Evolutionary conservation across 2,329 filamentous ascomycete species (phyloP), one percentile per base, ranked within the genome.

Genomic region (Pyrenochaeta sp.): DNA sequence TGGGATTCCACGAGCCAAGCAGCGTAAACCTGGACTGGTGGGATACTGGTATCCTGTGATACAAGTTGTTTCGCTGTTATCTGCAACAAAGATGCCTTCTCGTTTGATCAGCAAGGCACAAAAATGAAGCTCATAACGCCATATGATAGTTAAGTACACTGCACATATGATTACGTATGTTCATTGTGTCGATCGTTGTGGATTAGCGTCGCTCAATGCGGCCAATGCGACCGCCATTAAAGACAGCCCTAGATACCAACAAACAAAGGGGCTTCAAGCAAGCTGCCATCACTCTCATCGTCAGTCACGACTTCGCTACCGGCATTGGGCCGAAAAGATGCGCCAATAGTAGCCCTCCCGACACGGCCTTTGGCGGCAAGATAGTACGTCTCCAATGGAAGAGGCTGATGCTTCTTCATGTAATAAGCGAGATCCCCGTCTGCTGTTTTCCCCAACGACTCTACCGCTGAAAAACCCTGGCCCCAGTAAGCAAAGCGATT

Each of bases 401-500:
- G 14, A 44, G 41, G 23, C 15, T 14, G 30, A 12, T 44, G 41
- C 10, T 30, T 32, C 41, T 44, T 4, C 6, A 44, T 15, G 17
- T 44, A 44, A 31, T 44, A 44, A 2, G 41, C 41, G 23, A 44
- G 29, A 32, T 44, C 41, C 5, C 41, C 7, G 12, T 31, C n/a
- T 18, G n/a, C 20, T 15, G 15, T n/a, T 3, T 15, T 27, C 12
- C 6, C 12, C 35, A 12, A 17, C 2, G 7, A n/a, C 23, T 49
- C 46, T 11, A 43, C 23, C 1, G 15, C 20, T 5, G 46, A 41
- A 27, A 15, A n/a, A 2, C 46, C 46, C 10, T 12, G 12, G 31
- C 46, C 46, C 46, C 46, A 49, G 17, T 21, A 15, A 12, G 37
- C 37, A 27, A 42, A 49, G 4, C 46, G 27, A 15, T 39, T 39